Percentiles rank a stretch among this genome's conserved stretches.
Conservation (phyloP, 257 asterid species). For the Penstemon barbatus region DNA sequence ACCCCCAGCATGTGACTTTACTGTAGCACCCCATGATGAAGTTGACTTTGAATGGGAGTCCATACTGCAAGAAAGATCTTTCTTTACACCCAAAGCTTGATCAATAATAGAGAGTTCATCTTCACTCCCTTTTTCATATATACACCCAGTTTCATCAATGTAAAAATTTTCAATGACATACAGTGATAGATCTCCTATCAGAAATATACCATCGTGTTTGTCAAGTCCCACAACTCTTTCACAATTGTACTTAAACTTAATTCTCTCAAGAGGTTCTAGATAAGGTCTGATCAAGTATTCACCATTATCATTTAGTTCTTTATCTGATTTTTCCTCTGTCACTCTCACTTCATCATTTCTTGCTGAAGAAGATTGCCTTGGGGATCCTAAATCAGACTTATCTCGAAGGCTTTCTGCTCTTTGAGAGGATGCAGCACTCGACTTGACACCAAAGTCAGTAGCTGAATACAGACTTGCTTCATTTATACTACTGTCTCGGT, state of each 20-base stretch:
- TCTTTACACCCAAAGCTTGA: slow-evolving; percentile 98
- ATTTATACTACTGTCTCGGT: slow-evolving; percentile 78
- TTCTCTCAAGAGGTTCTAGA: slow-evolving; percentile 79
- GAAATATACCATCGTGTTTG: slow-evolving; percentile 94
- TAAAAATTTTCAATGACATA: slow-evolving; percentile 93
- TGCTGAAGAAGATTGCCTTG: slow-evolving; percentile 61
- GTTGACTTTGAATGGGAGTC: slow-evolving; percentile 86
- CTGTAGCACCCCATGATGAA: slow-evolving; percentile 83
- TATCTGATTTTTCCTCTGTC: slow-evolving; percentile 72
- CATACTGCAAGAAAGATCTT: slow-evolving; percentile 77
- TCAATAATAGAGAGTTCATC: slow-evolving; percentile 93
- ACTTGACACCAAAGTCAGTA: slow-evolving; percentile 74
- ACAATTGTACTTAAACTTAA: slow-evolving; percentile 88
- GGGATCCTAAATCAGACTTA: slow-evolving; percentile 80
- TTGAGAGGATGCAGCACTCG: slow-evolving; percentile 69
- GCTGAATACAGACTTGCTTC: slow-evolving; percentile 95
- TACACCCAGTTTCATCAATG: slow-evolving; percentile 88
- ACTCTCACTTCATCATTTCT: slow-evolving; percentile 65
- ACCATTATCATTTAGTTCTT: slow-evolving; percentile 89
- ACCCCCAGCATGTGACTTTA: slow-evolving; percentile 73
- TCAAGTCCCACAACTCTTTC: slow-evolving; percentile 99
- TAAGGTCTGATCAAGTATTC: slow-evolving; percentile 96
- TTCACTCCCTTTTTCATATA: slow-evolving; percentile 89
- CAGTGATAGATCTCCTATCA: slow-evolving; percentile 84
- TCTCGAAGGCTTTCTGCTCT: slow-evolving; percentile 73